Conservation (phyloP, 306 rosid genomes). For the Arachis stenosperma region DNA sequence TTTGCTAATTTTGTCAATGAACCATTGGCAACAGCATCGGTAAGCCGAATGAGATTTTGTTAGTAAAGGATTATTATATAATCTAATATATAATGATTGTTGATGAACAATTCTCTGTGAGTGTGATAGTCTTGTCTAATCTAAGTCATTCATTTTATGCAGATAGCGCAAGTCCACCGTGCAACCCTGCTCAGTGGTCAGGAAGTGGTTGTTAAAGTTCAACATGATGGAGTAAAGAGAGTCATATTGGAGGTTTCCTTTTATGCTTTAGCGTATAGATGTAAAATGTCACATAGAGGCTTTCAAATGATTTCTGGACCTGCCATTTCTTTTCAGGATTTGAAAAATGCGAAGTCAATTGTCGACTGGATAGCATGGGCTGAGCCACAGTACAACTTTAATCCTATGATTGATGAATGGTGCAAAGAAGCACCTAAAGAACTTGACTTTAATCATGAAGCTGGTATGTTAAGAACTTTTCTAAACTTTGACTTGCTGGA, state of each 20-base stretch:
- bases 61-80: conserved; percentile 36
- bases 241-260: conserved; percentile 83
- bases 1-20: conserved; percentile 67
- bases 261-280: conserved; percentile 37
- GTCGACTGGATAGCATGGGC: conserved; percentile 99
- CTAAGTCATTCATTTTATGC: conserved; percentile 42
- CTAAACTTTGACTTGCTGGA: conserved; percentile 26
- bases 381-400: conserved; percentile 89
- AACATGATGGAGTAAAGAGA: conserved; percentile 83
- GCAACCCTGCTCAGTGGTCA: conserved; percentile 86
- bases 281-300: conserved; percentile 38
- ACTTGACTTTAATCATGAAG: conserved; percentile 91
- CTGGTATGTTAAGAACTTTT: conserved; percentile 60
- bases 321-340: conserved; percentile 67
- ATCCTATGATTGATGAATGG: conserved; percentile 99
- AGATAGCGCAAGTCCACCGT: conserved; percentile 99
- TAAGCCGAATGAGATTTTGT: conserved; percentile 52
- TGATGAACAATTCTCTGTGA: conserved; percentile 25
- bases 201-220: conserved; percentile 97
- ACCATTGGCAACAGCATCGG: conserved; percentile 98
- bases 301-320: conserved; percentile 33
- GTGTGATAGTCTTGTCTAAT: conserved; percentile 33
- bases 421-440: conserved; percentile 99
- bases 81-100: conserved; percentile 28
- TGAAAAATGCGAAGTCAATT: conserved; percentile 89